Base-by-base conservation (phyloP, 345 rosid genomes). In the Psidium guajava region DNA sequence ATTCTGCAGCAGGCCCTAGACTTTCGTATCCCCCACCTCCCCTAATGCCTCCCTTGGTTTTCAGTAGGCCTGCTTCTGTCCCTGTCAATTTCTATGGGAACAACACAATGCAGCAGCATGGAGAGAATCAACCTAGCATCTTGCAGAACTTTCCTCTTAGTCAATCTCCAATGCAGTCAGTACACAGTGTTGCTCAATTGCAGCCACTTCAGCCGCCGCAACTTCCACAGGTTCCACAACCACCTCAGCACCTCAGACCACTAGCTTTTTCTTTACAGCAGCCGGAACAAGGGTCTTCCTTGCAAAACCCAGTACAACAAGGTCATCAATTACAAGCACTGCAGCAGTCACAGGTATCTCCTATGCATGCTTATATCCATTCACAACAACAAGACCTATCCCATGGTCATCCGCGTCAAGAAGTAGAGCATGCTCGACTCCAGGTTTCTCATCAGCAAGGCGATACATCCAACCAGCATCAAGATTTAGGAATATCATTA, bases 181-280 rank as follows among this genome's bases (percentile, higher is more conserved):
- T 91, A 85, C 95, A 92, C 87, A 82, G 89, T 82, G 90, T 88
- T 21, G 82, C 89, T 64, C 99, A 96, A 90, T 85, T 95, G 88
- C 95, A 93, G 86, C 94, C 98, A 11, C 89, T 96, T 87, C 98
- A 95, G 91, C 94, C 95, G 36, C 92, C 95, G 64, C 99, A 69
- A 69, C 80, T 69, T 20, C 80, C 93, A 88, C 94, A 95, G 49
- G 95, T 95, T 85, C 91, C 94, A 87, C 99, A 93, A 88, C 96
- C 95, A 82, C 93, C 96, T 85, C 99, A 94, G 86, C 98, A 94
- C 89, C 89, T 90, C 82, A 93, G 98, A 92, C 95, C 95, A 42
- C 92, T 91, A 28, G 25, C 89, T 59, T 86, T 90, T 51, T 90
- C 95, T 57, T 89, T 95, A 83, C 93, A 89, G 88, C 93, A 91